Base-by-base conservation (phyloP, 352 stramenopile species). In the Pythium pyrilobum region DNA sequence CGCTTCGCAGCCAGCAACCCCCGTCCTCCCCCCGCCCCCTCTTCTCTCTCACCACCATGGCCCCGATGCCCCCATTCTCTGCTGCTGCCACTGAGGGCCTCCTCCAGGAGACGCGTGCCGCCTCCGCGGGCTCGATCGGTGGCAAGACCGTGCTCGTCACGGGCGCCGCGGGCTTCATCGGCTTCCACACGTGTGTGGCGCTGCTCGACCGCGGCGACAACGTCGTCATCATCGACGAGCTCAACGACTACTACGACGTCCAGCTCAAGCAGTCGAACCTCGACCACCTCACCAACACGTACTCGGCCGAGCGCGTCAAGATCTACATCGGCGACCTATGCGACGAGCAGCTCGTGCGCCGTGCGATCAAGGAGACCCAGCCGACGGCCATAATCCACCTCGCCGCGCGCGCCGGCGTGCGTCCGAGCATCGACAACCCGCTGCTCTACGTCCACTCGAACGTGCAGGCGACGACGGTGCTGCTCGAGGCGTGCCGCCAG, bases 161-260 rank as follows among this genome's bases (percentile, higher is more conserved):
- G 3, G 96, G 96, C 21, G 96, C 86, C 23, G 92, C 96, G 4
- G 97, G 96, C 15, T 99, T 99, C 69, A 98, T 99, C 54, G 96
- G 96, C 20, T 98, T 92, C 62, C 90, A 98, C 78, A 97, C 97
- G 5, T 90, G 90, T 42, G 81, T 95, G 56, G 68, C 75, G 28
- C 74, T 97, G 28, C 75, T 98, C 4, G 67, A 74, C 3, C 80
- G 90, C 21, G 89, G 87, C 31, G 87, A 98, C 50, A 70, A 91
- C 46, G 96, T 99, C 24, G 86, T 99, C 2, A 87, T 98, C 43
- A 77, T 99, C 21, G 97, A 99, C 64, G 96, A 99, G 76, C 77
- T 99, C 47, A 99, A 99, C 67, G 93, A 99, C 66, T 99, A 99
- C 72, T 99, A 99, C 70, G 95, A 99, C 67, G 87, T 98, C n/a